These are phyloP conservation scores for Umbellularia californica DNA, from an alignment of 164 flowering plant species.

Conservation along the genomic window DNA sequence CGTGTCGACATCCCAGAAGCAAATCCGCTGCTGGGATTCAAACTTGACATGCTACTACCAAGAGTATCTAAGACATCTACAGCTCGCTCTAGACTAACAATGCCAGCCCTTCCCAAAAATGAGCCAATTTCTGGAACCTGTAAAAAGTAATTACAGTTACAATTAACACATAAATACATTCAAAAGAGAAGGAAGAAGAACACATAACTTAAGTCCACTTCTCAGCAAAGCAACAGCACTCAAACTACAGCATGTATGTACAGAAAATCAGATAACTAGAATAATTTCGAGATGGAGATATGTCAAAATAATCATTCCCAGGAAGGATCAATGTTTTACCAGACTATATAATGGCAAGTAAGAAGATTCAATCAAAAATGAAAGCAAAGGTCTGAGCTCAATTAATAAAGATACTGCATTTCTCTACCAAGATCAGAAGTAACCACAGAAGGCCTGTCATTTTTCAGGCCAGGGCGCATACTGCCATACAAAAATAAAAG, in stretches of 20 bases:
- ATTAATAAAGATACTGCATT: background rate
- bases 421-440: background rate
- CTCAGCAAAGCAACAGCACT: background rate
- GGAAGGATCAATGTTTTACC: background rate
- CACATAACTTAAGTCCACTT: background rate
- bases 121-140: slow-evolving; percentile 80
- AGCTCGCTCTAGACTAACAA: slow-evolving; percentile 71
- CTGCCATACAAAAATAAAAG: no score
- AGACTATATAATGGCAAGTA: background rate
- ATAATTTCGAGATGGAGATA: background rate
- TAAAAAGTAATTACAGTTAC: slow-evolving; percentile 2
- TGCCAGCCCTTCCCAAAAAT: slow-evolving; percentile 77
- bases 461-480: background rate
- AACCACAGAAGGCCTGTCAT: background rate
- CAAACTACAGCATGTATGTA: background rate
- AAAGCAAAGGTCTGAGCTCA: background rate
- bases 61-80: slow-evolving; percentile 86
- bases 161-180: background rate
- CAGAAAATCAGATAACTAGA: background rate
- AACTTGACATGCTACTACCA: slow-evolving; percentile 86
- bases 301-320: background rate
- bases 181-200: background rate
- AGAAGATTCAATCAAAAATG: background rate
- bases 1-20: slow-evolving; percentile 59
- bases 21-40: slow-evolving; percentile 60